Evolutionary conservation across 2,329 filamentous ascomycete genomes (phyloP), one percentile per base, ranked within the genome.

Genomic region (Epichloe elymi): DNA sequence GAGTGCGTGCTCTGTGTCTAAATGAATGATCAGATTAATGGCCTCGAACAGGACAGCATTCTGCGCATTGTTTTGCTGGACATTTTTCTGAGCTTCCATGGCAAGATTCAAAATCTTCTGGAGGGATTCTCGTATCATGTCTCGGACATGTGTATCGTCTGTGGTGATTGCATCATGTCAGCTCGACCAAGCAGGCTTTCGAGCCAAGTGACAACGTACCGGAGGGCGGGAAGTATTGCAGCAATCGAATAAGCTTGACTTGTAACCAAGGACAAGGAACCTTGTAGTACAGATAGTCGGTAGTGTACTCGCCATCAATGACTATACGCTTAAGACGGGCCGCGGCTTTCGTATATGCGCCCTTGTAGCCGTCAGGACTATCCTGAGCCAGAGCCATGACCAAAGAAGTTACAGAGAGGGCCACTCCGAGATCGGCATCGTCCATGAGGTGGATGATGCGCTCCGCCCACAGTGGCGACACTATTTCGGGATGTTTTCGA

Each of bases 211-310:
- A 19, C 7, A 20, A 55, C 76, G 57, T 74, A 90, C 87, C 85
- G 64, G 93, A 94, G 44, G 93, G 91, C 26, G 90, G 86, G 67
- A 95, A 98, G 67, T 97, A 98, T 68, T 98, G 93, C 56, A 98
- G 75, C 54, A 98, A 70, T 55, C 90, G 82, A 57, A 98, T 70
- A 17, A 98, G 76, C 71, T 98, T 98, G 62, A 97, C 86, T 69
- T 97, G 90, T 52, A 98, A 83, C 93, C 93, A 98, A 3, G 93
- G 93, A 64, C 93, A 98, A 1, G 93, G 93, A n/a, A 98, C 93
- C 63, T 96, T 96, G 75, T 98, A 98, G 72, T 98, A 98, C 26
- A 96, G 79, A 65, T 98, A 98, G 65, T 97, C 93, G 51, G 82
- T 79, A 0, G 88, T 80, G 61, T 88, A 93, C 59, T 98, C 91